phyloP scores from a whole-genome alignment of 495 filamentous ascomycete species.

The Penicillium samsonianum region DNA sequence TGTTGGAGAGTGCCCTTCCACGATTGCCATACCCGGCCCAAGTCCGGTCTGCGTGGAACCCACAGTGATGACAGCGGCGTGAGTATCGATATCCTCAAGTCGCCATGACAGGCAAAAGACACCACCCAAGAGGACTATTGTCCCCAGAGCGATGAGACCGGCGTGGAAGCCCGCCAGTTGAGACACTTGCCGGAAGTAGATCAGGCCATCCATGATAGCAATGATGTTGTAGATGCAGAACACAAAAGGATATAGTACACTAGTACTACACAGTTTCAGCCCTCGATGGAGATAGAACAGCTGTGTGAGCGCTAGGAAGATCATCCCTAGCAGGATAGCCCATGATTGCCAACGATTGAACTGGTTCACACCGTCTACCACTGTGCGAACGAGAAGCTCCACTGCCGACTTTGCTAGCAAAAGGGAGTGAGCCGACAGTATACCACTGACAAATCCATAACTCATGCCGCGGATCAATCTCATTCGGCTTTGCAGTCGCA shows the following conservation, averaged over 20 bases:
- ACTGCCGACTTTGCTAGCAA: slow-evolving; percentile 96
- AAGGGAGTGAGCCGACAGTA: slow-evolving; percentile 89
- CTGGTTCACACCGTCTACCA: slow-evolving; percentile 85
- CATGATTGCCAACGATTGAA: slow-evolving; percentile 98
- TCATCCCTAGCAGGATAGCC: slow-evolving; percentile 82
- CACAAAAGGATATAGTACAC: slow-evolving; percentile 93
- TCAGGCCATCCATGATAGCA: slow-evolving; percentile 93
- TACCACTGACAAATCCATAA: slow-evolving; percentile 87
- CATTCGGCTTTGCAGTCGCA: slow-evolving; percentile 49
- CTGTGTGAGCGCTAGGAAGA: slow-evolving; percentile 82
- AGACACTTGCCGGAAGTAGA: slow-evolving; percentile 91
- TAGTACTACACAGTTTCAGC: slow-evolving; percentile 91
- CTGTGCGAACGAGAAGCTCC: slow-evolving; percentile 90
- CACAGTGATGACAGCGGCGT: slow-evolving; percentile 49
- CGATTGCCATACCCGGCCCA: slow-evolving; percentile 46
- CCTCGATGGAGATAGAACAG: slow-evolving; percentile 94
- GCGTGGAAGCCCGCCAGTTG: slow-evolving; percentile 74
- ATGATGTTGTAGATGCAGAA: slow-evolving; percentile 99
- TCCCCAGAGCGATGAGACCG: slow-evolving; percentile 83
- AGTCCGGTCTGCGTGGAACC: slow-evolving; percentile 42
- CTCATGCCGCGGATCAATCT: slow-evolving; percentile 85
- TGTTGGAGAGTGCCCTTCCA: slow-evolving; percentile 39
- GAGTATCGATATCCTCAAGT: slow-evolving; percentile 68
- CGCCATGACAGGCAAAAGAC: slow-evolving; percentile 95
- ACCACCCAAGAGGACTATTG: slow-evolving; percentile 78